Evolutionary conservation across 805 yeast species (phyloP).

Genomic region (Novakomyces olei): DNA sequence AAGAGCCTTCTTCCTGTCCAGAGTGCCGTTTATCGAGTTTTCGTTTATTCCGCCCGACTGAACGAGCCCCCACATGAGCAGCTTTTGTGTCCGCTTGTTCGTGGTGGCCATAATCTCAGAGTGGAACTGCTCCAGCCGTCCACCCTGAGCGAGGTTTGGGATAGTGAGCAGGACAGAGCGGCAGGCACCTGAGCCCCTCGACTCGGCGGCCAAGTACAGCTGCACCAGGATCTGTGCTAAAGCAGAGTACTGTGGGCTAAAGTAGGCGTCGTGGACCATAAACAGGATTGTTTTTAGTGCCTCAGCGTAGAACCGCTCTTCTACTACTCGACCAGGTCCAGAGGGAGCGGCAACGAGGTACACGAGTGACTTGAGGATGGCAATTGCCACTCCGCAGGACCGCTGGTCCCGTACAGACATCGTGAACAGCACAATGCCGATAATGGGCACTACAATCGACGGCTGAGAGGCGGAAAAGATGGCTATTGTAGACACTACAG

Average conservation of each 20-base stretch:
- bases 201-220: too few species aligned
- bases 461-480: neutral
- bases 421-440: conserved; percentile 1
- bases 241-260: too few species aligned
- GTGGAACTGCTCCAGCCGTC: neutral
- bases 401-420: neutral
- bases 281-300: too few species aligned
- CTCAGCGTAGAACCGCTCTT: too few species aligned
- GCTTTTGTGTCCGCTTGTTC: neutral
- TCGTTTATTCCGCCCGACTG: conserved; percentile 1
- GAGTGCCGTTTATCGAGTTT: conserved; percentile 1
- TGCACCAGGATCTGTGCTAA: too few species aligned
- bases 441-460: neutral
- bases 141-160: neutral
- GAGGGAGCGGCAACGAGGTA: too few species aligned
- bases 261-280: too few species aligned
- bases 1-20: too few species aligned
- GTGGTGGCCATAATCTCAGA: neutral
- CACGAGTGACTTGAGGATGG: too few species aligned
- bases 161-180: neutral
- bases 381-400: too few species aligned
- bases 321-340: too few species aligned
- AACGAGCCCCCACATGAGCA: neutral
- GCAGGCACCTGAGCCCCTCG: too few species aligned
- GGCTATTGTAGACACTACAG: neutral